Conservation (phyloP, 2,329 filamentous ascomycete species). For the Hymenoscyphus infarciens region DNA sequence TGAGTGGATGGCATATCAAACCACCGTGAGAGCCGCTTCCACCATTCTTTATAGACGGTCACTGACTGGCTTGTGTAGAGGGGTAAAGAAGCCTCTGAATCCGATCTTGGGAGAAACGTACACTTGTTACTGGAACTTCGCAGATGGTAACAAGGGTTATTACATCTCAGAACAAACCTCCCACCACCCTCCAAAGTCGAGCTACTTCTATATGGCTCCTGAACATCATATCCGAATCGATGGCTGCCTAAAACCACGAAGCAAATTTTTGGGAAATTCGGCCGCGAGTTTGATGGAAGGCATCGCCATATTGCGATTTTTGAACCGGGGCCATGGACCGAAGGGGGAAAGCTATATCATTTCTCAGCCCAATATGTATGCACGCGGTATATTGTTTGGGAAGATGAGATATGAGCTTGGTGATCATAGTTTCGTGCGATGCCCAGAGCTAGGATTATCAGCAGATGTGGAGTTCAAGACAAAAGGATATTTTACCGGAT, state of each 20-base stretch:
- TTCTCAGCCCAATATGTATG: slow-evolving; percentile 99
- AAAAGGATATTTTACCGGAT: slow-evolving; percentile 94
- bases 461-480: slow-evolving; percentile 98
- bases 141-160: slow-evolving; percentile 80
- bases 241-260: slow-evolving; percentile 89
- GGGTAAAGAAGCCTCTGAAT: slow-evolving; percentile 97
- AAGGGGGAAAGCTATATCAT: slow-evolving; percentile 85
- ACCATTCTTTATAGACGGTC: not conserved
- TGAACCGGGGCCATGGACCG: slow-evolving; percentile 69
- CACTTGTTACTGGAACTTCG: slow-evolving; percentile 92
- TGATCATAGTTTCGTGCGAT: slow-evolving; percentile 89
- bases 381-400: slow-evolving; percentile 90
- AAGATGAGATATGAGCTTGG: slow-evolving; percentile 99
- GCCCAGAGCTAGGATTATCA: slow-evolving; percentile 79
- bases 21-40: slow-evolving; percentile 66
- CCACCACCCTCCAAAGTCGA: slow-evolving; percentile 96
- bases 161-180: slow-evolving; percentile 98
- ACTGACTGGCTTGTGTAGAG: slow-evolving; percentile 47
- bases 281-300: slow-evolving; percentile 98
- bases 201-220: slow-evolving; percentile 98
- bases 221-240: slow-evolving; percentile 93
- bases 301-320: slow-evolving; percentile 76
- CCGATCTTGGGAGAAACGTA: slow-evolving; percentile 94
- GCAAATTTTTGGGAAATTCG: slow-evolving; percentile 94
- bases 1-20: slow-evolving; percentile 98